Evolutionary conservation across 1,284 basidiomycete genomes (phyloP).

Genomic region (Cutaneotrichosporon arboriforme): DNA sequence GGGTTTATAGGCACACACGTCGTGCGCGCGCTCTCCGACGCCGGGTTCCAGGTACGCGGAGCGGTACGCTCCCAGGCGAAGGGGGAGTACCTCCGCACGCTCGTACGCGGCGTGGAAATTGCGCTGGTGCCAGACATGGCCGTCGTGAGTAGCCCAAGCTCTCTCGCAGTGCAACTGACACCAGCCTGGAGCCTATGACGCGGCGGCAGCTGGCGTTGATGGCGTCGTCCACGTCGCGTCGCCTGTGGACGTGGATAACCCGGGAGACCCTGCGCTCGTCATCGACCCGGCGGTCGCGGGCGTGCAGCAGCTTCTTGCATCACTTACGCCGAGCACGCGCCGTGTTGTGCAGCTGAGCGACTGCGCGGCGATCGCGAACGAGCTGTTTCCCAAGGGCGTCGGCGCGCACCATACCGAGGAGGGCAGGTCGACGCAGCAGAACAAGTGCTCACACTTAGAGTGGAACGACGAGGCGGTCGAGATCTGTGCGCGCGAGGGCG

Average conservation of each 20-base stretch:
- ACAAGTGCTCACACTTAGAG: too few species aligned
- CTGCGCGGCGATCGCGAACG: neutral
- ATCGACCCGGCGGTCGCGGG: conserved; percentile 1
- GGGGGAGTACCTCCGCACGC: conserved; percentile 50
- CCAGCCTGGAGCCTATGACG: conserved; percentile 61
- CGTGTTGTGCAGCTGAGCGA: conserved; percentile 7
- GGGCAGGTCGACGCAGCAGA: too few species aligned
- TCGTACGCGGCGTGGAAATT: conserved; percentile 44
- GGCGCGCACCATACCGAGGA: conserved; percentile 15
- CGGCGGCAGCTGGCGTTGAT: conserved; percentile 61
- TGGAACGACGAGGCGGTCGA: conserved; percentile 56
- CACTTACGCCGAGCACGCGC: neutral
- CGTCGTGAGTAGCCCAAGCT: conserved; percentile 38
- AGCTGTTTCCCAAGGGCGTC: neutral
- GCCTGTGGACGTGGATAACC: conserved; percentile 10
- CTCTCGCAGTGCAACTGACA: neutral
- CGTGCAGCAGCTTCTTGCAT: neutral
- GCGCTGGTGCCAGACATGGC: conserved; percentile 57
- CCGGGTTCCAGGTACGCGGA: conserved; percentile 50
- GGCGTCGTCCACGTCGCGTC: conserved; percentile 50
- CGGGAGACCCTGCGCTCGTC: neutral
- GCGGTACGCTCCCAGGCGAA: conserved; percentile 55
- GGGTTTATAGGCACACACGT: conserved; percentile 41
- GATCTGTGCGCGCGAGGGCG: conserved; percentile 4
- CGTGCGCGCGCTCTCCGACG: conserved; percentile 14